A percentile compares a stretch with the other conserved stretches of the same genome.
These are phyloP conservation scores for Pneumocystis carinii DNA, from an alignment of 1,139 yeast species.

Conservation along the genomic window DNA sequence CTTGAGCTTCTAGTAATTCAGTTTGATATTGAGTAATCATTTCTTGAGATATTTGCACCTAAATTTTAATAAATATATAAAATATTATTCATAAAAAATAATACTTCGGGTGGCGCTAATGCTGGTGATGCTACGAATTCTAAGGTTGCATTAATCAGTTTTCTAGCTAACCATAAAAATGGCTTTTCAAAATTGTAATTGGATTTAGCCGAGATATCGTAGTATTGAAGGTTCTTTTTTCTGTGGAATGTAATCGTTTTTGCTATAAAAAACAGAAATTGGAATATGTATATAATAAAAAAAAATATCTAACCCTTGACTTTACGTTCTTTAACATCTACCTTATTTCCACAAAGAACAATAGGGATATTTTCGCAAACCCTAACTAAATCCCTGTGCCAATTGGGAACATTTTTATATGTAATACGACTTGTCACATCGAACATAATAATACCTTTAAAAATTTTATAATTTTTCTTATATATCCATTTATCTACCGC, in stretches of 20 bases:
- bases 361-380: conserved; percentile 99
- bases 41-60: conserved; percentile 67
- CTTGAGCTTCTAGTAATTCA: conserved; percentile 99
- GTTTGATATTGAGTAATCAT: conserved; percentile 97
- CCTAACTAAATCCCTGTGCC: conserved; percentile 91
- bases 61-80: background rate
- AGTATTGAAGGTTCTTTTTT: conserved; percentile 98
- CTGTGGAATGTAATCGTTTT: conserved; percentile 3
- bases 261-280: background rate
- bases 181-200: conserved; percentile 99
- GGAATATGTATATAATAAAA: conserved; percentile 84
- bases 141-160: conserved; percentile 89
- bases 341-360: conserved; percentile 98
- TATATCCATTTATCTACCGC: conserved; percentile 38
- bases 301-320: conserved; percentile 98
- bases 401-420: conserved; percentile 98
- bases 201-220: conserved; percentile 98
- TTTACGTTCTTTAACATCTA: conserved; percentile 98
- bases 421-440: conserved; percentile 99
- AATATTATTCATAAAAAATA: background rate
- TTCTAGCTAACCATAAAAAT: conserved; percentile 99
- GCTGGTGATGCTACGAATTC: conserved; percentile 99
- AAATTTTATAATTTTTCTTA: background rate
- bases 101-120: conserved; percentile 97
- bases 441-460: conserved; percentile 68